These are phyloP conservation scores for Hyaloscypha hepaticicola DNA, from an alignment of 495 filamentous ascomycete species.

Conservation along the genomic window DNA sequence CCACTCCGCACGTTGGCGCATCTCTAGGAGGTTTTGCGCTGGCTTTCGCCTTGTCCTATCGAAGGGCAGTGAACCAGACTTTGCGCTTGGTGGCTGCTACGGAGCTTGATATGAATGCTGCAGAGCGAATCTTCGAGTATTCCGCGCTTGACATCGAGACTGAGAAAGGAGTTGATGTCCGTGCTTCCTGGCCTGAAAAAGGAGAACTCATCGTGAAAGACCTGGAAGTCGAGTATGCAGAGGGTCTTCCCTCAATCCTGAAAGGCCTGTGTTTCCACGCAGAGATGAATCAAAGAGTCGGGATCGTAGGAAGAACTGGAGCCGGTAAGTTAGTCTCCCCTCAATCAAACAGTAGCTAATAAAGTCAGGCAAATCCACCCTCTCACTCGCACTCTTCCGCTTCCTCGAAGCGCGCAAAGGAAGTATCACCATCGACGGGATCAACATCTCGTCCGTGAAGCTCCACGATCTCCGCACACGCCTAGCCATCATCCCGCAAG, in stretches of 20 bases:
- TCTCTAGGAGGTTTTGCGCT: conserved; percentile 67
- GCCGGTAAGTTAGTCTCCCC: conserved; percentile 33
- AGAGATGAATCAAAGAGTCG: conserved; percentile 41
- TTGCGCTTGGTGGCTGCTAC: conserved; percentile 54
- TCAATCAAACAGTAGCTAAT: conserved; percentile 13
- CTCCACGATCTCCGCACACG: conserved; percentile 48
- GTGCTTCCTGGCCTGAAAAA: conserved; percentile 45
- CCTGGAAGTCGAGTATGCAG: conserved; percentile 41
- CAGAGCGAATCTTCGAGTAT: conserved; percentile 43
- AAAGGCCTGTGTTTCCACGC: conserved; percentile 44
- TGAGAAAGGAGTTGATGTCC: conserved; percentile 36
- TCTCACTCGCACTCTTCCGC: conserved; percentile 47
- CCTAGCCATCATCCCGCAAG: conserved; percentile 54
- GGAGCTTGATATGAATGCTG: conserved; percentile 42
- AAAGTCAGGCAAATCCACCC: conserved; percentile 32
- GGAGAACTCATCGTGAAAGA: conserved; percentile 42
- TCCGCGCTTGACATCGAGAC: conserved; percentile 38
- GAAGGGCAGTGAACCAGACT: conserved; percentile 51
- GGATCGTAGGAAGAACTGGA: conserved; percentile 53
- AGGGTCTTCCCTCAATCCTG: conserved; percentile 42
- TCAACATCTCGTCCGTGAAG: conserved; percentile 49
- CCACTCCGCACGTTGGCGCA: conserved; percentile 54
- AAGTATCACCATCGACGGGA: conserved; percentile 46
- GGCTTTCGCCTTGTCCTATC: conserved; percentile 46
- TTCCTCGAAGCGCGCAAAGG: conserved; percentile 47